These are phyloP conservation scores for Hansenula anomala DNA, from an alignment of 1,139 yeast genomes.

Conservation along the genomic window DNA sequence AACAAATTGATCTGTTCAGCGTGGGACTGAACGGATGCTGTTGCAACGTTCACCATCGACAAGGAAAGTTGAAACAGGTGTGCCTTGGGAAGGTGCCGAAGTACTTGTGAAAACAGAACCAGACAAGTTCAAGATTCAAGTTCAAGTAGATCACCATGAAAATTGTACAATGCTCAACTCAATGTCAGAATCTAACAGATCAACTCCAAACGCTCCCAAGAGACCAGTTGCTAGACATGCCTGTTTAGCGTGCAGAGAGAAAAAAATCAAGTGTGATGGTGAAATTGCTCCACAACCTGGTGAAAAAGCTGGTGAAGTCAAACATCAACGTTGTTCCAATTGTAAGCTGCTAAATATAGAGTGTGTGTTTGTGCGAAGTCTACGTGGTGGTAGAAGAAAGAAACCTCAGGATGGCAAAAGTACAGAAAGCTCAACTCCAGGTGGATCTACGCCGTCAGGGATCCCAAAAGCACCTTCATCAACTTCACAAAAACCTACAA, in stretches of 20 bases:
- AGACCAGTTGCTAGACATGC: constrained; percentile 54
- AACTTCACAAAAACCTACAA: background rate
- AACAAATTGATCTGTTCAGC: too few species aligned
- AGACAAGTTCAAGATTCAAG: too few species aligned
- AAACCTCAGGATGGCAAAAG: constrained; percentile 19
- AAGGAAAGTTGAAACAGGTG: too few species aligned
- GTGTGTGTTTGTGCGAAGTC: constrained; percentile 55
- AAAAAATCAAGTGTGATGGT: constrained; percentile 62
- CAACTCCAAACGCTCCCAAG: constrained; percentile 12
- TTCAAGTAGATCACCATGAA: too few species aligned
- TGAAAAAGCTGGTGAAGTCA: constrained; percentile 16
- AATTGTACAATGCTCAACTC: too few species aligned
- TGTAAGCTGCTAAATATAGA: constrained; percentile 44
- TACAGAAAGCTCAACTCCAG: background rate
- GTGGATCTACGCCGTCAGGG: constrained; percentile 1
- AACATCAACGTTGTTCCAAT: constrained; percentile 40
- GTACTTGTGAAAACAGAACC: too few species aligned
- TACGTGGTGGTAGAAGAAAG: constrained; percentile 54
- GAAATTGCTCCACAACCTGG: constrained; percentile 29
- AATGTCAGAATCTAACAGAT: background rate
- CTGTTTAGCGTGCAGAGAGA: constrained; percentile 57
- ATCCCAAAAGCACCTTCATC: constrained; percentile 2
- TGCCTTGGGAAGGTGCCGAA: too few species aligned
- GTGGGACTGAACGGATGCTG: too few species aligned
- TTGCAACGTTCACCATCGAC: too few species aligned